Evolutionary conservation across 176 grass and related monocot genomes (phyloP), one percentile per base, ranked within the genome.

Genomic region (Oryza nivara): DNA sequence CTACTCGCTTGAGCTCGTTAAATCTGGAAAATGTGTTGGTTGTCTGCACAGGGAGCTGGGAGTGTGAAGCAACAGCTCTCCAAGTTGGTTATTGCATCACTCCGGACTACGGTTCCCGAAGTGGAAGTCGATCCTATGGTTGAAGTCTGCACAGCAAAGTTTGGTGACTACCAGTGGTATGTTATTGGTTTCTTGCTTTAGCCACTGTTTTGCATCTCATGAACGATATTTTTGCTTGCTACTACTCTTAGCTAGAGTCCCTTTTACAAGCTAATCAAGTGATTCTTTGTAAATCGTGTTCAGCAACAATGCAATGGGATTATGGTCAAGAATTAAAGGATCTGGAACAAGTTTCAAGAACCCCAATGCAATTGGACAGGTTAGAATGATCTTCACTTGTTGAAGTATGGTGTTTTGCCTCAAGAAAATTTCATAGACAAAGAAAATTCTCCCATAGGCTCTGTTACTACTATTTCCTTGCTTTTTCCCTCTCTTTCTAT

Each of bases 111-210:
- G 35, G 87, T 99, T 64, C 91, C 89, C 43, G 86, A 92, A 43
- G 80, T 92, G 63, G 81, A 94, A 73, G 82, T 91, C 68, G 91
- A 96, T 54, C 86, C 93, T 1, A 74, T 96, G 85, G 91, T 99
- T 90, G 93, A 91, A 85, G 83, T 91, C 82, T 96, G 91, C 26
- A 86, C 90, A 44, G 86, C 41, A 52, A 96, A 89, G 68, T 99
- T 96, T 73, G 96, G 91, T 15, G 97, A 99, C 78, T 99, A 99
- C 76, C 97, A 99, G 81, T 99, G 97, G 97, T 99, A 92, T 7
- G 78, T 67, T 51, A 34, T 76, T 88, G 13, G 14, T 5, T 67
- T 4, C 25, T 28, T 80, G 75, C 36, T 8, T 40, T 72, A 11
- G 38, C 36, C 73, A n/a, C 28, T 73, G 43, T 30, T 30, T 15